These are phyloP conservation scores for Colletotrichum sidae DNA, from an alignment of 2,329 filamentous ascomycete genomes.

Conservation along the genomic window DNA sequence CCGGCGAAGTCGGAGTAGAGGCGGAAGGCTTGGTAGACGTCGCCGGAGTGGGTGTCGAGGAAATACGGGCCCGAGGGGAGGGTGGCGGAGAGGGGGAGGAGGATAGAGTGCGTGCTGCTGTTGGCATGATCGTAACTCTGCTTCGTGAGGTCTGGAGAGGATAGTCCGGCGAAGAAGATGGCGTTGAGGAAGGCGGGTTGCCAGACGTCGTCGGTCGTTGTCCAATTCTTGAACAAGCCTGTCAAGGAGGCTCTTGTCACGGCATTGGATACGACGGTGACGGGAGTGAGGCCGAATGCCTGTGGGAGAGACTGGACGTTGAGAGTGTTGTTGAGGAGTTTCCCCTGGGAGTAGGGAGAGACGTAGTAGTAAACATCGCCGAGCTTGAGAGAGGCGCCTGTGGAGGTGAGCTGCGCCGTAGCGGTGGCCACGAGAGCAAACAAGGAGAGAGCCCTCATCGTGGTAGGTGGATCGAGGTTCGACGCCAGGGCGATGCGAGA, in stretches of 20 bases:
- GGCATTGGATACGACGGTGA: constrained; percentile 47
- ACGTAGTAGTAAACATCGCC: constrained; percentile 48
- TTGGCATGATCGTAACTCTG: constrained; percentile 21
- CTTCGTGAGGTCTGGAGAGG: constrained; percentile 35
- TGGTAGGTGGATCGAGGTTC: not conserved
- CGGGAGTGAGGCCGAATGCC: constrained; percentile 47
- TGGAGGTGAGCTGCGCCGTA: constrained; percentile 42
- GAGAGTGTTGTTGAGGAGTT: constrained; percentile 38
- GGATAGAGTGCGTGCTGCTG: constrained; percentile 33
- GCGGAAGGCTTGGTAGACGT: constrained; percentile 48
- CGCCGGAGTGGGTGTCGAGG: constrained; percentile 45
- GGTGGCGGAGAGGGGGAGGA: constrained; percentile 38
- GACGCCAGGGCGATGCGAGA: not conserved
- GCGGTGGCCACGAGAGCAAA: constrained; percentile 36
- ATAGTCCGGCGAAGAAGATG: constrained; percentile 39
- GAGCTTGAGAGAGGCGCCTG: constrained; percentile 47
- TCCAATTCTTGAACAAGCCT: constrained; percentile 47
- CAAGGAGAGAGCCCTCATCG: constrained; percentile 32
- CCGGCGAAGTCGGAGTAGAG: constrained; percentile 50
- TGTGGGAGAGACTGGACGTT: constrained; percentile 38
- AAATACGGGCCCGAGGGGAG: constrained; percentile 52
- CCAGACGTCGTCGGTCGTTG: constrained; percentile 44
- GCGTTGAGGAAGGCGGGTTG: constrained; percentile 41
- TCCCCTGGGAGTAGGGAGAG: constrained; percentile 47
- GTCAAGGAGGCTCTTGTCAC: constrained; percentile 40